phyloP scores from a whole-genome alignment of 768 basidiomycete genomes.

The Gelatoporia subvermispora region DNA sequence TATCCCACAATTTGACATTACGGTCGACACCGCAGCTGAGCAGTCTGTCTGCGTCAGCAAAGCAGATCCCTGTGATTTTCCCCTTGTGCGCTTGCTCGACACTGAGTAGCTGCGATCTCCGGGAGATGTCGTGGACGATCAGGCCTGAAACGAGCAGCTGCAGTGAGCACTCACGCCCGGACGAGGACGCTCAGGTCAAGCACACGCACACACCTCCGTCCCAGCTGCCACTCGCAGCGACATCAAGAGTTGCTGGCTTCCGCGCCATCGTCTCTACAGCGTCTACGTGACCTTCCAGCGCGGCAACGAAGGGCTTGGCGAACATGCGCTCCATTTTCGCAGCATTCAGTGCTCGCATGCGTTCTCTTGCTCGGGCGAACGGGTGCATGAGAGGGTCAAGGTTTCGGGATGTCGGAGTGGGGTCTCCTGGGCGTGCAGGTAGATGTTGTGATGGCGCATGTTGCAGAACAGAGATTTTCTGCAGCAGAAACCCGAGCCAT shows the following conservation, averaged over 20 bases:
- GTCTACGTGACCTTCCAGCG: constrained; percentile 89
- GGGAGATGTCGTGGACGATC: constrained; percentile 76
- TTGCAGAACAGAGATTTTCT: constrained; percentile 88
- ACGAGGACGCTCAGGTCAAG: neutral
- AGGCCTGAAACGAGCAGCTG: constrained; percentile 47
- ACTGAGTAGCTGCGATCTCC: constrained; percentile 46
- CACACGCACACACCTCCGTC: constrained; percentile 73
- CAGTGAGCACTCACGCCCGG: neutral
- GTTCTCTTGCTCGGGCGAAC: constrained; percentile 88
- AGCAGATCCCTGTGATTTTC: constrained; percentile 80
- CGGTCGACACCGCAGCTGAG: constrained; percentile 82
- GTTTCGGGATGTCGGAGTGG: constrained; percentile 86
- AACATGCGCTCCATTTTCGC: constrained; percentile 97
- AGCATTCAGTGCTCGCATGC: constrained; percentile 89
- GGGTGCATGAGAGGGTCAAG: constrained; percentile 95
- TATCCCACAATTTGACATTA: constrained; percentile 79
- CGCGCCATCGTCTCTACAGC: constrained; percentile 84
- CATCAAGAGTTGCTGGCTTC: constrained; percentile 66
- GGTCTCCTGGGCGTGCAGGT: constrained; percentile 72
- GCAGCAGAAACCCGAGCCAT: neutral
- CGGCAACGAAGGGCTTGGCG: constrained; percentile 91
- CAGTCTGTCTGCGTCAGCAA: constrained; percentile 56
- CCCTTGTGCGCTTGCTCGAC: constrained; percentile 76
- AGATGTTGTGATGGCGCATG: constrained; percentile 75
- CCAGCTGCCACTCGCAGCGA: constrained; percentile 89